Conservation (phyloP, 441 rosid species). For the Jatropha podagrica region DNA sequence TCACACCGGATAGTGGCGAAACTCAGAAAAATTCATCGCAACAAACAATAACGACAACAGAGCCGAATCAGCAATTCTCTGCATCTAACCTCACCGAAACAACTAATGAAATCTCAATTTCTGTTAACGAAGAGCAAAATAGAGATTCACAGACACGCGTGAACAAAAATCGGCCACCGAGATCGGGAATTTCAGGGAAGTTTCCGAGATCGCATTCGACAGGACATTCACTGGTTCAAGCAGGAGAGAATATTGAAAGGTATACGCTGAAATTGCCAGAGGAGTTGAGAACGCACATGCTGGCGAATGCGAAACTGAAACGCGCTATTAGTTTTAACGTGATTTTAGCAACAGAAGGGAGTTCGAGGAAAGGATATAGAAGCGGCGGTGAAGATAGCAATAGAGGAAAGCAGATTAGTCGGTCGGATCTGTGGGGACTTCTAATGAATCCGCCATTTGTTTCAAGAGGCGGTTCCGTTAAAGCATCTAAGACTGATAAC, state of each 20-base stretch:
- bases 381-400: conserved; percentile 33
- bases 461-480: conserved; percentile 18
- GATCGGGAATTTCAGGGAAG: conserved; percentile 37
- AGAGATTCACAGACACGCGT: conserved; percentile 2
- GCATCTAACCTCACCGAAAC: conserved; percentile 18
- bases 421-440: conserved; percentile 36
- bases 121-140: conserved; percentile 8
- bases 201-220: conserved; percentile 79
- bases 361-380: conserved; percentile 50
- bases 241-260: conserved; percentile 60
- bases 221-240: conserved; percentile 71
- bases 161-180: conserved; percentile 36
- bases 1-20: conserved; percentile 38
- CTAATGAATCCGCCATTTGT: conserved; percentile 39
- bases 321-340: conserved; percentile 49
- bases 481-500: conserved; percentile 14
- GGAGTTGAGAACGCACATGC: conserved; percentile 55
- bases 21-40: neutral
- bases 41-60: conserved; percentile 6
- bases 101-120: conserved; percentile 36
- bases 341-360: conserved; percentile 47
- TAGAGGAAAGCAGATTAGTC: conserved; percentile 31
- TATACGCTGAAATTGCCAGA: conserved; percentile 70
- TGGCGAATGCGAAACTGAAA: conserved; percentile 42
- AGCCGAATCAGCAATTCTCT: conserved; percentile 10